phyloP scores from a whole-genome alignment of 345 rosid species.

The Pugionium dolabratum region DNA sequence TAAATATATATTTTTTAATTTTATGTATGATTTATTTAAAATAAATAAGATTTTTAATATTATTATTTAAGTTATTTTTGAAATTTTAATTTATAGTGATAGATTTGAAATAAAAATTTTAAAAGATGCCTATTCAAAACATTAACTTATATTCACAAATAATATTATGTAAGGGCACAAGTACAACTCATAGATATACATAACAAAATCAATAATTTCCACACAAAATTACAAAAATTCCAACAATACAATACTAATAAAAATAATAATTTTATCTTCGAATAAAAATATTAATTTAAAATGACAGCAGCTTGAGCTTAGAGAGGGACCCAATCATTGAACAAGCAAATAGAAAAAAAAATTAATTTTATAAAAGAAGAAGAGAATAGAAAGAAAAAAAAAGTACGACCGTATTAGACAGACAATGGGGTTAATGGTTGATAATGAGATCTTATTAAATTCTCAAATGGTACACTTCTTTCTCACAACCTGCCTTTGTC shows the following conservation, averaged over 20 bases:
- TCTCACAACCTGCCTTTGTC: conserved; percentile 43
- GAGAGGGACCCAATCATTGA: conserved; percentile 44
- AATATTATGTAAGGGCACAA: conserved; percentile 31
- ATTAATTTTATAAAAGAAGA: too few relatives aligned
- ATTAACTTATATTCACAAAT: conserved; percentile 11
- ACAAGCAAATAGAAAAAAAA: conserved; percentile 7
- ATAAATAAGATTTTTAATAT: too few relatives aligned
- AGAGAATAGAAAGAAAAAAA: background rate
- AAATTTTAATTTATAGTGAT: too few relatives aligned
- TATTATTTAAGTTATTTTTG: too few relatives aligned
- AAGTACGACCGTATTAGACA: conserved; percentile 47
- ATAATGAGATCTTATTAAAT: conserved; percentile 37
- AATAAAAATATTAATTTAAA: conserved; percentile 23
- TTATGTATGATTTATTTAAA: too few relatives aligned
- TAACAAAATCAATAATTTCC: conserved; percentile 32
- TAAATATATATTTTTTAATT: too few relatives aligned
- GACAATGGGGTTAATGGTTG: conserved; percentile 31
- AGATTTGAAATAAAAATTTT: too few relatives aligned
- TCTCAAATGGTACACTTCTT: conserved; percentile 39
- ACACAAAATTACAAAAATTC: conserved; percentile 35
- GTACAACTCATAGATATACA: conserved; percentile 36
- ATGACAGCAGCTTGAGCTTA: conserved; percentile 42
- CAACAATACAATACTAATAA: background rate
- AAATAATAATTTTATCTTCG: too few relatives aligned
- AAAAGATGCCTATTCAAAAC: background rate